phyloP scores from a whole-genome alignment of 805 yeast genomes.

The Starmerella floris region DNA sequence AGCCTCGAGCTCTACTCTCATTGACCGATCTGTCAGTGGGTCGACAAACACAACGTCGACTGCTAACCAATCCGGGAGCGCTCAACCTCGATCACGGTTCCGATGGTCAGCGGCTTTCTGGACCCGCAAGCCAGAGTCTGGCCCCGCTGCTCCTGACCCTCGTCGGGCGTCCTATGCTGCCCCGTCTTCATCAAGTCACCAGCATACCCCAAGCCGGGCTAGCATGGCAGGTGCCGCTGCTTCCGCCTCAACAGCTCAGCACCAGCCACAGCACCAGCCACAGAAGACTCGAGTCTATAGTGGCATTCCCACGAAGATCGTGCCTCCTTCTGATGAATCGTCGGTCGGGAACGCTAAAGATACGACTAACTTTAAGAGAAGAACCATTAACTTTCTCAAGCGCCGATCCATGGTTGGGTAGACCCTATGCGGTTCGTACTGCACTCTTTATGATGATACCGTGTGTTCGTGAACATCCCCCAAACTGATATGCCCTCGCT shows the following conservation, averaged over 20 bases:
- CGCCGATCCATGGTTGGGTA: slow-evolving; percentile 27
- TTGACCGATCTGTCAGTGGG: no score
- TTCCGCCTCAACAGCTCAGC: background rate
- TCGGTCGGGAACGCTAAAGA: slow-evolving; percentile 12
- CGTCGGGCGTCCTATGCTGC: background rate
- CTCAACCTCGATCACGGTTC: background rate
- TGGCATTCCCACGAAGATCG: slow-evolving; percentile 1
- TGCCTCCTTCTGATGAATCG: background rate
- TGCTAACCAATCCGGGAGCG: background rate
- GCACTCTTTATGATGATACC: background rate
- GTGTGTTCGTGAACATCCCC: no score
- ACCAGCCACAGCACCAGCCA: background rate
- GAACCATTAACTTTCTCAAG: slow-evolving; percentile 29
- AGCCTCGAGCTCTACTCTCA: no score
- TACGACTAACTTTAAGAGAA: slow-evolving; percentile 21
- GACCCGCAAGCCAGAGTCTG: background rate
- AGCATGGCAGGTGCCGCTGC: background rate
- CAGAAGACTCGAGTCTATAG: background rate
- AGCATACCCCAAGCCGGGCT: no score
- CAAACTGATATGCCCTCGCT: no score
- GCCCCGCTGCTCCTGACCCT: background rate
- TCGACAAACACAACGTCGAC: no score
- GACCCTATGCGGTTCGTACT: background rate
- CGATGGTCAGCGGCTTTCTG: slow-evolving; percentile 1
- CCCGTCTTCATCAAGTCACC: no score